phyloP scores from a whole-genome alignment of 768 basidiomycete species.

The Podaxis sp. region DNA sequence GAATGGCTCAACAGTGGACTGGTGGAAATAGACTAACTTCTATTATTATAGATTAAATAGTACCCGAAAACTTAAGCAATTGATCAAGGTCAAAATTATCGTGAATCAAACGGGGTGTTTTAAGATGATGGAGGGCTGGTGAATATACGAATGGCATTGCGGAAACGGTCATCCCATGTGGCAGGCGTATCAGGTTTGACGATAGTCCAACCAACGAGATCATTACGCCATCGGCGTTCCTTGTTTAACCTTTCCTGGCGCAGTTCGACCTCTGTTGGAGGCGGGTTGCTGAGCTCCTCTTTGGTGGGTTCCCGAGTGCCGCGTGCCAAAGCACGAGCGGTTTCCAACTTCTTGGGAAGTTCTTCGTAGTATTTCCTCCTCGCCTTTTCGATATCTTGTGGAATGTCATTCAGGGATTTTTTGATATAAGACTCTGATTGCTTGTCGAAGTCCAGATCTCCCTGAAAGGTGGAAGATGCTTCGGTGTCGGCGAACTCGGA shows the following conservation, averaged over 20 bases:
- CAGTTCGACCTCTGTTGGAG: slow-evolving; percentile 86
- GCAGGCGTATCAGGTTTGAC: slow-evolving; percentile 61
- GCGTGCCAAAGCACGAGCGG: slow-evolving; percentile 72
- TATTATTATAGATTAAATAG: slow-evolving; percentile 10
- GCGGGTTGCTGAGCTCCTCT: slow-evolving; percentile 74
- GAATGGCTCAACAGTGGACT: slow-evolving; percentile 67
- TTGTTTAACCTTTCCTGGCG: slow-evolving; percentile 86
- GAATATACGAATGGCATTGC: slow-evolving; percentile 59
- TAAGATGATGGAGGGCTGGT: slow-evolving; percentile 34
- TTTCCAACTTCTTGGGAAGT: slow-evolving; percentile 62
- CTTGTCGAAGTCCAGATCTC: slow-evolving; percentile 74
- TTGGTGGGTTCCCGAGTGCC: slow-evolving; percentile 83
- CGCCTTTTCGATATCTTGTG: slow-evolving; percentile 60
- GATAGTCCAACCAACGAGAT: slow-evolving; percentile 78
- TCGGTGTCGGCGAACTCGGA: slow-evolving; percentile 21
- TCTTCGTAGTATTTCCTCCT: slow-evolving; percentile 76
- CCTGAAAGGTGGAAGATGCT: background rate
- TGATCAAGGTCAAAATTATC: slow-evolving; percentile 14
- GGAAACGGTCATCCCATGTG: slow-evolving; percentile 77
- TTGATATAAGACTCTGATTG: slow-evolving; percentile 69
- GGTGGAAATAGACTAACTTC: slow-evolving; percentile 45
- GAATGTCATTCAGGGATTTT: slow-evolving; percentile 50
- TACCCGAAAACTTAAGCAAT: slow-evolving; percentile 10
- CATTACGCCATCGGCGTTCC: slow-evolving; percentile 81
- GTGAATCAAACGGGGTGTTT: slow-evolving; percentile 10